A percentile compares a stretch with the other conserved stretches of the same genome.
These are phyloP conservation scores for Ganoderma resinaceum DNA, from an alignment of 1,284 basidiomycete genomes.

Conservation along the genomic window DNA sequence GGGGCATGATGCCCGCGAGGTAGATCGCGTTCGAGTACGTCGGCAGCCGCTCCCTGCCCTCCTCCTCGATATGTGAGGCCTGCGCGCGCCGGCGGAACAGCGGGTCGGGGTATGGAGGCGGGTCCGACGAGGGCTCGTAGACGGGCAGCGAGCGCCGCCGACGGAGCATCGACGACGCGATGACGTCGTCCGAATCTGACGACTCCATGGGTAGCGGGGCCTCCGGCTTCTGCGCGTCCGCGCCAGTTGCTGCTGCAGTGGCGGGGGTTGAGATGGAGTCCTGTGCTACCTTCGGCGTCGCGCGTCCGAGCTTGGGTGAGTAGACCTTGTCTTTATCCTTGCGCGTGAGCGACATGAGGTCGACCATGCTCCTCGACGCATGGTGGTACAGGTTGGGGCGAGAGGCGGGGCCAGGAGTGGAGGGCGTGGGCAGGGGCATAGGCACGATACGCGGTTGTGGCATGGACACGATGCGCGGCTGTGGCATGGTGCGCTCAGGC, in stretches of 20 bases:
- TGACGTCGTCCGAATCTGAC: slow-evolving; percentile 24
- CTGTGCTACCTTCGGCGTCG: slow-evolving; percentile 16
- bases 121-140: slow-evolving; percentile 52
- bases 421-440: slow-evolving; percentile 10
- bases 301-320: slow-evolving; percentile 27
- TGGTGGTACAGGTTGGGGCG: slow-evolving; percentile 66
- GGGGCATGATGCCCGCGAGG: slow-evolving; percentile 85
- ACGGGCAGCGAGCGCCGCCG: slow-evolving; percentile 66
- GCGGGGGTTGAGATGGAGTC: not conserved
- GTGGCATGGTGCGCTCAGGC: slow-evolving; percentile 16
- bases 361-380: slow-evolving; percentile 64
- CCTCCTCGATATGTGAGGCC: slow-evolving; percentile 56
- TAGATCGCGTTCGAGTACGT: slow-evolving; percentile 85
- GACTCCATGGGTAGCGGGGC: slow-evolving; percentile 27
- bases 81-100: slow-evolving; percentile 39
- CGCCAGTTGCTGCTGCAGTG: not conserved
- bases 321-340: slow-evolving; percentile 38
- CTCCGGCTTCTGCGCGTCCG: slow-evolving; percentile 7
- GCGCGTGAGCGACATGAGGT: slow-evolving; percentile 47
- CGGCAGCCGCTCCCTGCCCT: slow-evolving; percentile 86
- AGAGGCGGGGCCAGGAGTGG: slow-evolving; percentile 33
- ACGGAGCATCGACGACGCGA: slow-evolving; percentile 42
- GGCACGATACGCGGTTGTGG: slow-evolving; percentile 25
- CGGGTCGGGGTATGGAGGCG: slow-evolving; percentile 57
- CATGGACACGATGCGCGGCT: slow-evolving; percentile 23